These are phyloP conservation scores for Vicia sativa DNA, from an alignment of 306 rosid genomes.

Conservation along the genomic window DNA sequence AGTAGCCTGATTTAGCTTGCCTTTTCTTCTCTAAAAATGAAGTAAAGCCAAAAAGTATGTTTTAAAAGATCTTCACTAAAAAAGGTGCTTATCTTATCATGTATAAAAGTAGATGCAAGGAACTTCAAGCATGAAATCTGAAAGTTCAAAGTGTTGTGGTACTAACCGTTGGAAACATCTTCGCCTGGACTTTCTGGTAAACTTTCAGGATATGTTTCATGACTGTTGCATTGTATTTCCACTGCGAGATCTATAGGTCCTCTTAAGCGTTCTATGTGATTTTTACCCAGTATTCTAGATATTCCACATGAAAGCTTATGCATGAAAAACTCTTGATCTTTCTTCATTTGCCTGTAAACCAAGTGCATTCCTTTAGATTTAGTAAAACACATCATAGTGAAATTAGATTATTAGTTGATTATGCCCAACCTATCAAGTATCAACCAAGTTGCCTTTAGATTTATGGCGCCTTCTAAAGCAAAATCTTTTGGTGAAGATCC, in stretches of 20 bases:
- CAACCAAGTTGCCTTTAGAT: conserved; percentile 65
- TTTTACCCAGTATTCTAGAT: conserved; percentile 55
- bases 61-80: too few relatives aligned
- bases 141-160: conserved; percentile 14
- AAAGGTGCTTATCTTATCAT: too few relatives aligned
- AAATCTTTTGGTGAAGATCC: conserved; percentile 55
- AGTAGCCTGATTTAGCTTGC: too few relatives aligned
- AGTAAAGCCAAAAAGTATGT: not conserved
- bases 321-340: conserved; percentile 55
- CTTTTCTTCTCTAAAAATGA: too few relatives aligned
- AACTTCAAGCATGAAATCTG: not conserved
- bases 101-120: too few relatives aligned
- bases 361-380: conserved; percentile 18
- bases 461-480: conserved; percentile 50
- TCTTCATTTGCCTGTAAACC: conserved; percentile 69
- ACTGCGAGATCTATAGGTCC: conserved; percentile 42
- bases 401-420: conserved; percentile 22
- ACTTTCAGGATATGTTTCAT: conserved; percentile 55
- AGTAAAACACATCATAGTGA: conserved; percentile 14
- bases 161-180: conserved; percentile 43
- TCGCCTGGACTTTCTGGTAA: conserved; percentile 57
- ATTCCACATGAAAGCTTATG: conserved; percentile 63
- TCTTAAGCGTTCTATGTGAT: conserved; percentile 52
- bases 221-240: conserved; percentile 41
- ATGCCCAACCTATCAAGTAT: conserved; percentile 73